Conservation (phyloP, 441 rosid genomes). For the Populus tomentosa region DNA sequence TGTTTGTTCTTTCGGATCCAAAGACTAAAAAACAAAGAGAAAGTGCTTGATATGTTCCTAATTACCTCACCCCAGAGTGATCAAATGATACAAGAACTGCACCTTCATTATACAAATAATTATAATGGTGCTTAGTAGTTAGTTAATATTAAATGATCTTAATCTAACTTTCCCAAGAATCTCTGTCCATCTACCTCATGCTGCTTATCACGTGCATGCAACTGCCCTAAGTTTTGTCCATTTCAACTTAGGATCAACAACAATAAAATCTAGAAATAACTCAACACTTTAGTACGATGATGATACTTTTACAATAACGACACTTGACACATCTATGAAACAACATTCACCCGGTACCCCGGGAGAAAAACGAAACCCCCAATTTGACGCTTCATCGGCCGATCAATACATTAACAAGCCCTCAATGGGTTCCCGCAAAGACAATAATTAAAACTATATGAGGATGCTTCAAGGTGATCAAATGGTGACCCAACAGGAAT, state of each 20-base stretch:
- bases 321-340: background rate
- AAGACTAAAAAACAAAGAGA: too few relatives aligned
- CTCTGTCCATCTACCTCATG: constrained; percentile 1
- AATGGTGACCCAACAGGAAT: constrained; percentile 76
- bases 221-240: constrained; percentile 1
- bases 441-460: constrained; percentile 54
- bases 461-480: constrained; percentile 61
- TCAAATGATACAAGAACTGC: too few relatives aligned
- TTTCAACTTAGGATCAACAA: background rate
- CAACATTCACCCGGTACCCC: background rate
- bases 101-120: background rate
- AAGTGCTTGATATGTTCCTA: too few relatives aligned
- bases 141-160: background rate
- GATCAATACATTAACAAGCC: constrained; percentile 5
- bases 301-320: background rate
- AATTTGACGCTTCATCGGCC: background rate
- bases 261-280: background rate
- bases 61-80: too few relatives aligned
- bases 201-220: constrained; percentile 19
- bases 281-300: background rate
- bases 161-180: background rate
- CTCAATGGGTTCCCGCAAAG: constrained; percentile 24
- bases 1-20: too few relatives aligned
- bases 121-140: background rate
- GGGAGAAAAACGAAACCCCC: background rate